These are phyloP conservation scores for Tulasnella calospora DNA, from an alignment of 768 basidiomycete genomes.

Conservation along the genomic window DNA sequence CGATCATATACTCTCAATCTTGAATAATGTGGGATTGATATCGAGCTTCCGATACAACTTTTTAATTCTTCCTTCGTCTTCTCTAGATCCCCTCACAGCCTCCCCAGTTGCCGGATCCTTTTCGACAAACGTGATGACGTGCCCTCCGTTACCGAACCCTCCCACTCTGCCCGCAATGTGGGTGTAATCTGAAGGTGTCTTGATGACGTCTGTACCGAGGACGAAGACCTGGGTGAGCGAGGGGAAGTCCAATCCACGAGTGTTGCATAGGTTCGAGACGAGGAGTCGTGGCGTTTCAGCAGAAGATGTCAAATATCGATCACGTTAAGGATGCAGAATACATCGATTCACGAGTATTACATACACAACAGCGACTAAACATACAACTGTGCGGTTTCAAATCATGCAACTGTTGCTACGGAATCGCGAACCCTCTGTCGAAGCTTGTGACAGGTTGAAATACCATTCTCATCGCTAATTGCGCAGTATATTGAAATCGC, in stretches of 20 bases:
- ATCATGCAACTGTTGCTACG: too few relatives aligned
- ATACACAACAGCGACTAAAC: too few relatives aligned
- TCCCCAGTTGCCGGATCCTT: background rate
- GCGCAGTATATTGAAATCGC: background rate
- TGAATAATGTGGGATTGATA: background rate
- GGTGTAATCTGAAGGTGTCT: background rate
- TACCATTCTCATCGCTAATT: background rate
- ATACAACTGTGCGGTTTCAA: too few relatives aligned
- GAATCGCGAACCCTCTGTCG: too few relatives aligned
- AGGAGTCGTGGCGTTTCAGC: constrained; percentile 12
- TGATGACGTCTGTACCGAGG: background rate
- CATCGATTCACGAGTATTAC: too few relatives aligned
- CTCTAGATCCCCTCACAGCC: background rate
- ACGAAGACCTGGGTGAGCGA: constrained; percentile 20
- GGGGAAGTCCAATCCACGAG: constrained; percentile 18
- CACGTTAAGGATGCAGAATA: too few relatives aligned
- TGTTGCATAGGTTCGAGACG: constrained; percentile 18
- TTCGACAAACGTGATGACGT: constrained; percentile 22
- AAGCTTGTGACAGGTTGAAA: background rate
- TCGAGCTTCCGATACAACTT: constrained; percentile 6
- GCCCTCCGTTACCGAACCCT: constrained; percentile 8
- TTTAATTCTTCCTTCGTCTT: background rate
- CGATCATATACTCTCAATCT: background rate
- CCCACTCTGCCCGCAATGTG: constrained; percentile 22
- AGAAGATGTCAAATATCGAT: background rate